Base-by-base conservation (phyloP, 768 basidiomycete genomes). In the Hemileccinum impolitum region DNA sequence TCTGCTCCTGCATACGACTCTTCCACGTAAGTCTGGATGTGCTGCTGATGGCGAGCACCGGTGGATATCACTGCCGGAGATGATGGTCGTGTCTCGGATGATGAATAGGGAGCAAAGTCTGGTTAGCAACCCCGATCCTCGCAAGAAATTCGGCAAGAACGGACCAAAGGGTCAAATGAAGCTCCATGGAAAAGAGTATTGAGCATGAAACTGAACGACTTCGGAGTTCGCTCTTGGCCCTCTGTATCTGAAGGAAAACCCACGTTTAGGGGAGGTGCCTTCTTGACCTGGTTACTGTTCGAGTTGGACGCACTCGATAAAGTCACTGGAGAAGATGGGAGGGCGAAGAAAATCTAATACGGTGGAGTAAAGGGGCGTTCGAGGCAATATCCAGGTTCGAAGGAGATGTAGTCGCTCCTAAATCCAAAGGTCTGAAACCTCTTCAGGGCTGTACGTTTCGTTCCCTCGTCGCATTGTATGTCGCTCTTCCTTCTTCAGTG, bases 281-380 rank as follows among this genome's bases (percentile, higher is more conserved):
- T 85, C 45, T 67, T 99, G 38, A 84, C 86, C 13, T 63, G 98
- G 51, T 66, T 97, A 38, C 73, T 99, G 28, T 97, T 98, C 58
- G 93, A 98, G 63, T 78, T 93, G 19, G 93, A 97, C n/a, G n/a
- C n/a, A n/a, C n/a, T n/a, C n/a, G n/a, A n/a, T n/a, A n/a, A n/a
- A n/a, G n/a, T n/a, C n/a, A n/a, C n/a, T n/a, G n/a, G n/a, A n/a
- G n/a, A n/a, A n/a, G n/a, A n/a, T n/a, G n/a, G n/a, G n/a, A n/a
- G n/a, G n/a, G 70, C 75, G 32, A 73, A 75, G 54, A 91, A 83
- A 61, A 52, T 86, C 0, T 95, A 94, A 65, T 80, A 76, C 54
- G 95, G 96, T 0, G 95, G 95, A 93, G 90, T 55, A 81, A 84
- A 6, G 96, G 96, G 5, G 94, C 94, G 4, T 98, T 90, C 60